Percentiles rank a stretch among this genome's conserved stretches.
phyloP scores from a whole-genome alignment of 805 yeast genomes.

The Zygotorulaspora danielsina region DNA sequence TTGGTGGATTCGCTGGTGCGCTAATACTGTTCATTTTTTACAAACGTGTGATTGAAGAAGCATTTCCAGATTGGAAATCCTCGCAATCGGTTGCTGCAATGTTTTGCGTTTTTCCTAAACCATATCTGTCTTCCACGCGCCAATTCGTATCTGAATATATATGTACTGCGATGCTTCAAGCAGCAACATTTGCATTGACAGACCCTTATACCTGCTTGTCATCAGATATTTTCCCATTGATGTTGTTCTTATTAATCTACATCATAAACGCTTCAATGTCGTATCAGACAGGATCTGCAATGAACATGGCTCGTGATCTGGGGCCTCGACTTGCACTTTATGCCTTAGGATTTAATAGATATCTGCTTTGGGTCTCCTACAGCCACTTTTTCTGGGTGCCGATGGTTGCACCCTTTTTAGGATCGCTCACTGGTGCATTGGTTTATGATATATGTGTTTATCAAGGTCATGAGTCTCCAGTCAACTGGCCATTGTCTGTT shows the following conservation, averaged over 20 bases:
- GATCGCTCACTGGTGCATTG: constrained; percentile 46
- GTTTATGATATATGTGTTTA: constrained; percentile 49
- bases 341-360: constrained; percentile 45
- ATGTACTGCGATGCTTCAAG: constrained; percentile 42
- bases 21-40: constrained; percentile 45
- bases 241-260: constrained; percentile 43
- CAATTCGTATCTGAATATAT: constrained; percentile 48
- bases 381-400: constrained; percentile 53
- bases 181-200: constrained; percentile 48
- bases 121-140: constrained; percentile 40
- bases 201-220: constrained; percentile 48
- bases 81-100: constrained; percentile 39
- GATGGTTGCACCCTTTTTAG: constrained; percentile 46
- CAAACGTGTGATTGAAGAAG: constrained; percentile 34
- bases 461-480: constrained; percentile 50
- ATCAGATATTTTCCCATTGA: constrained; percentile 45
- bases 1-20: constrained; percentile 49
- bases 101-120: constrained; percentile 45
- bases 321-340: constrained; percentile 50
- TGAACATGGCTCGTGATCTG: constrained; percentile 52
- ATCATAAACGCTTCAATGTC: constrained; percentile 48
- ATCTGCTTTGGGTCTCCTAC: constrained; percentile 38
- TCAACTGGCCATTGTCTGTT: constrained; percentile 41
- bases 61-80: constrained; percentile 27
- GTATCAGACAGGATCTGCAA: constrained; percentile 51